Conservation (phyloP, 2,329 filamentous ascomycete genomes). For the Aspergillus viridinutans region DNA sequence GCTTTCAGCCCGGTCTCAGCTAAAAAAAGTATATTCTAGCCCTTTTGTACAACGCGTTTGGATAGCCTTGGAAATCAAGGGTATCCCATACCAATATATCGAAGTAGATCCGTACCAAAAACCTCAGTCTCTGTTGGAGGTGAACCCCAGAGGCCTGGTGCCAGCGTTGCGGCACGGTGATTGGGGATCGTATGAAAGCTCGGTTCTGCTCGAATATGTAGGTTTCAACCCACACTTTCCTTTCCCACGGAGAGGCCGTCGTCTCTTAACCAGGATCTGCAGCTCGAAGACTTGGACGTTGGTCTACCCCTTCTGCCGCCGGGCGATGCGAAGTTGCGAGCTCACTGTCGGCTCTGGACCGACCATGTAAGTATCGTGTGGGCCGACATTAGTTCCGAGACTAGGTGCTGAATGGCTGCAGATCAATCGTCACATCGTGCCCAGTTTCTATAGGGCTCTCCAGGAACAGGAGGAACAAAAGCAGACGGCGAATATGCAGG, state of each 20-base stretch:
- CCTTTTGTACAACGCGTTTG: constrained; percentile 85
- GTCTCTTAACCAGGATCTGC: constrained; percentile 1
- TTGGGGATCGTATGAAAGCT: constrained; percentile 79
- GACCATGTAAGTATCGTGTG: constrained; percentile 59
- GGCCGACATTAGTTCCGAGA: constrained; percentile 2
- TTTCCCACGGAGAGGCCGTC: neutral
- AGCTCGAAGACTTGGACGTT: constrained; percentile 69
- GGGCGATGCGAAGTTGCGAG: constrained; percentile 61
- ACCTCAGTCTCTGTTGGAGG: constrained; percentile 65
- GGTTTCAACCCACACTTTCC: constrained; percentile 20
- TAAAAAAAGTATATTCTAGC: constrained; percentile 38
- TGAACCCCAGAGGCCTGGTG: constrained; percentile 71
- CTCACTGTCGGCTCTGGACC: constrained; percentile 73
- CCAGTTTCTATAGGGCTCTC: constrained; percentile 69
- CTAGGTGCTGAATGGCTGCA: constrained; percentile 30
- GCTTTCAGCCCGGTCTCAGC: constrained; percentile 10
- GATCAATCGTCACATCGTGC: constrained; percentile 73
- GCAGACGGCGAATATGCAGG: constrained; percentile 56
- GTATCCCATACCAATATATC: constrained; percentile 76
- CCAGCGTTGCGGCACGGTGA: constrained; percentile 73
- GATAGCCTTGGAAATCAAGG: constrained; percentile 80
- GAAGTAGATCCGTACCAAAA: constrained; percentile 79
- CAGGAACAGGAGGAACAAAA: constrained; percentile 59
- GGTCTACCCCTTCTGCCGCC: constrained; percentile 61
- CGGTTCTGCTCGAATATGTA: constrained; percentile 81